A percentile compares a stretch with the other conserved stretches of the same genome.
phyloP scores from a whole-genome alignment of 2,329 filamentous ascomycete species.

The Fusarium bactridioides region DNA sequence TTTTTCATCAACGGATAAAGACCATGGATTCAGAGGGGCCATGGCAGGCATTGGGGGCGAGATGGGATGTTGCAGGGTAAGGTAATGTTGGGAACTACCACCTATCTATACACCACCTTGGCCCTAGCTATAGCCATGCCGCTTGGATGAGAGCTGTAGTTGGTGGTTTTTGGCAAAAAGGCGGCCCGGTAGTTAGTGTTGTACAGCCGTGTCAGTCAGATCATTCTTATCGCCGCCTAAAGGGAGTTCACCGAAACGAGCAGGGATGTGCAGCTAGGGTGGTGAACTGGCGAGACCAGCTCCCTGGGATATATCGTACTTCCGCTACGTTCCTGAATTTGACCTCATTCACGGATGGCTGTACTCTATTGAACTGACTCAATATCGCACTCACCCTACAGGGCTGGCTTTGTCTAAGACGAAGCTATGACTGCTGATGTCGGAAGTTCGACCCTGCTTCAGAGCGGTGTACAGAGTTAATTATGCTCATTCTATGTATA shows the following conservation, averaged over 20 bases:
- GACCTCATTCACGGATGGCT: neutral
- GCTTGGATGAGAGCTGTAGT: neutral
- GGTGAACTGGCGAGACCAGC: neutral
- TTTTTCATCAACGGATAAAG: neutral
- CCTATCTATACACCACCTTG: conserved; percentile 11
- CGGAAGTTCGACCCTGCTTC: neutral
- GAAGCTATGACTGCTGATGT: neutral
- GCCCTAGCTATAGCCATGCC: conserved; percentile 4
- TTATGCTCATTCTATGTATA: neutral
- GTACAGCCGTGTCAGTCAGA: conserved; percentile 34
- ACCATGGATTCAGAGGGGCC: neutral
- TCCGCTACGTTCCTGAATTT: neutral
- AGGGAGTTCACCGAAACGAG: conserved; percentile 26
- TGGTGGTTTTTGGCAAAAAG: conserved; percentile 9
- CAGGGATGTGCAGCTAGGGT: conserved; percentile 20
- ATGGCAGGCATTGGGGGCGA: conserved; percentile 9
- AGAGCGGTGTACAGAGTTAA: neutral
- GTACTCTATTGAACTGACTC: neutral
- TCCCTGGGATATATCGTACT: neutral
- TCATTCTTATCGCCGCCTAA: conserved; percentile 41
- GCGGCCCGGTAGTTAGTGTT: conserved; percentile 35
- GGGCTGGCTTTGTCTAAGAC: neutral
- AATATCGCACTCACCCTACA: neutral
- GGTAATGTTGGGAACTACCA: conserved; percentile 28
- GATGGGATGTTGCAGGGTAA: conserved; percentile 36